Evolutionary conservation across 108 stramenopile genomes (phyloP).

Genomic region (Nannochloropsis salina): DNA sequence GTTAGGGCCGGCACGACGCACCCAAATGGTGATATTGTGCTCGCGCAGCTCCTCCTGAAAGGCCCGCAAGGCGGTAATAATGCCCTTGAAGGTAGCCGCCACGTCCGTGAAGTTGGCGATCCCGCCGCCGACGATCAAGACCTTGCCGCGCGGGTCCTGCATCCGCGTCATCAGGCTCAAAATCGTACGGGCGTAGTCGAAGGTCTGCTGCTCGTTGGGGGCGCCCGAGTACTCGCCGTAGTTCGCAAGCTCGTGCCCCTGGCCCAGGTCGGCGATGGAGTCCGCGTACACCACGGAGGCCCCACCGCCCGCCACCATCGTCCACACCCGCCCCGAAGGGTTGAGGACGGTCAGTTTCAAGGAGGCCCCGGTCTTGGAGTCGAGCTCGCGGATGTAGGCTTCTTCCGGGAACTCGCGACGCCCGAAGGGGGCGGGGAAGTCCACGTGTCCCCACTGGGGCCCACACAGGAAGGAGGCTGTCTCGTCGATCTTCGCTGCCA

Average conservation of each 20-base stretch:
- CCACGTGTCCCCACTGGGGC: constrained; percentile 70
- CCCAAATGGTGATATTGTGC: constrained; percentile 66
- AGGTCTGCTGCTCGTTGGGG: constrained; percentile 75
- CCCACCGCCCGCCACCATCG: constrained; percentile 89
- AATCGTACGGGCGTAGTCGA: constrained; percentile 78
- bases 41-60: constrained; percentile 64
- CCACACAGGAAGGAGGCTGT: constrained; percentile 70
- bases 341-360: constrained; percentile 87
- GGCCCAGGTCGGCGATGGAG: constrained; percentile 81
- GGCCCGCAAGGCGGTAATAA: constrained; percentile 68
- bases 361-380: constrained; percentile 73
- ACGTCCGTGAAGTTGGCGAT: constrained; percentile 91
- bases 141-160: constrained; percentile 57
- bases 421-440: constrained; percentile 66
- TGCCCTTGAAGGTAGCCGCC: constrained; percentile 84
- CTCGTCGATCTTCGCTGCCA: constrained; percentile 84
- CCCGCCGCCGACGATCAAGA: constrained; percentile 80
- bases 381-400: constrained; percentile 70
- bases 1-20: constrained; percentile 80
- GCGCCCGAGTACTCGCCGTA: constrained; percentile 88
- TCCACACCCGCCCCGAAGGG: constrained; percentile 72
- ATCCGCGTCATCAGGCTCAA: constrained; percentile 70
- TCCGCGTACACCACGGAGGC: constrained; percentile 85
- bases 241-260: constrained; percentile 72
- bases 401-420: constrained; percentile 77